Base-by-base conservation (phyloP, 2,329 filamentous ascomycete species). In the Penicillium hordei region DNA sequence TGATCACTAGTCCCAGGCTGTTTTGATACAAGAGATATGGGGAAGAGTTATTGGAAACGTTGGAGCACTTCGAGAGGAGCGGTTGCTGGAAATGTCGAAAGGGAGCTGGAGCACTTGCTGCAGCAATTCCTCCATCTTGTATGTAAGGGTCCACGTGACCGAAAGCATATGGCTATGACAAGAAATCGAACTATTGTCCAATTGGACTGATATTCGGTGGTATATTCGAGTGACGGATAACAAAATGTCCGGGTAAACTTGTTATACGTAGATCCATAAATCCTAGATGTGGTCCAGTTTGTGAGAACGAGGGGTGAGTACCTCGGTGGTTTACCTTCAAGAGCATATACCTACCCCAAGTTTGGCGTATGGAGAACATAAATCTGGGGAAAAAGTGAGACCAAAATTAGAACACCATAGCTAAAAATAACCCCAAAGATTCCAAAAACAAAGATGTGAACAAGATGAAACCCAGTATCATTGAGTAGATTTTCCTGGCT, bases 401-500 rank as follows among this genome's bases (percentile, higher is more conserved):
- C 29, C 39, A 36, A 52, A 19, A 21, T 55, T 34, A 50, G 33
- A 55, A 55, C 36, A 27, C 44, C 44, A 17, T 40, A 33, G 19
- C 27, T 29, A 45, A 51, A 51, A n/a, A 29, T 40, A 51, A 38
- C 25, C 33, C 25, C 33, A n/a, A 36, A 36, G 17, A 33, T n/a
- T 6, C 21, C 42, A 40, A 46, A 42, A 25, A 52, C 15, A 40
- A 57, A 46, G 29, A 27, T 52, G 59, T 67, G 65, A 67, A 67
- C 64, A 65, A 62, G 59, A 62, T 66, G 59, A 67, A 67, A 67
- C 62, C 65, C 65, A 63, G 65, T 67, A 63, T 66, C 61, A 67
- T 67, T 66, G 65, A 67, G 52, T 62, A 73, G 45, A 72, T 72
- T 44, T 68, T 77, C 15, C 69, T 78, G 54, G 61, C 65, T 67